Conservation (phyloP, 192 early-diverging fungal genomes). For the Lunasporangiospora selenospora region DNA sequence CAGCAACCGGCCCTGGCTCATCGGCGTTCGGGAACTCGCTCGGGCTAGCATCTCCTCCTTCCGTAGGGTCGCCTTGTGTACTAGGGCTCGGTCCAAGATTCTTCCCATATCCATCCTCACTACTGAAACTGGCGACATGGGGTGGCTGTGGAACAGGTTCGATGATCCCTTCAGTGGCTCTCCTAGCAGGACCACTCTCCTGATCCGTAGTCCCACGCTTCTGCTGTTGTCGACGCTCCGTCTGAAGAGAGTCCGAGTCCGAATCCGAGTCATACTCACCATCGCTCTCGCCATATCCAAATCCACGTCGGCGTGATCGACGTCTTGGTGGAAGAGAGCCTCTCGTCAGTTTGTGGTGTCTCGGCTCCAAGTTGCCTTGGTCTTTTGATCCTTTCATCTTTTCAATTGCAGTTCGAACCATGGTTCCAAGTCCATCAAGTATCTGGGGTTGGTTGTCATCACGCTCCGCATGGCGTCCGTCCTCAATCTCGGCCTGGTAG, state of each 20-base stretch:
- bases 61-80: not conserved
- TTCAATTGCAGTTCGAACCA: conserved; percentile 6
- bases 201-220: too few species aligned
- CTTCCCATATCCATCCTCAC: too few species aligned
- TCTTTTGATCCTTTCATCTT: conserved; percentile 23
- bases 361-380: conserved; percentile 16
- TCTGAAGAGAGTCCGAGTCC: too few species aligned
- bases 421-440: conserved; percentile 17
- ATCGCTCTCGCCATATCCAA: too few species aligned
- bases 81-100: too few species aligned
- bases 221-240: too few species aligned
- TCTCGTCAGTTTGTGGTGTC: conserved; percentile 15
- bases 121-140: too few species aligned
- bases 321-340: not conserved
- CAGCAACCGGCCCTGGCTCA: not conserved
- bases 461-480: not conserved
- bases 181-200: too few species aligned
- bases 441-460: conserved; percentile 5
- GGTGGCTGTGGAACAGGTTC: conserved; percentile 2
- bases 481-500: conserved; percentile 19
- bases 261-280: too few species aligned
- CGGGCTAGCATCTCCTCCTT: not conserved
- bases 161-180: conserved; percentile 21
- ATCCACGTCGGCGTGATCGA: not conserved
- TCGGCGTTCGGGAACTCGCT: not conserved